Conservation (phyloP, 225 moss, liverwort and hornwort genomes). For the Marchantia polymorpha region DNA sequence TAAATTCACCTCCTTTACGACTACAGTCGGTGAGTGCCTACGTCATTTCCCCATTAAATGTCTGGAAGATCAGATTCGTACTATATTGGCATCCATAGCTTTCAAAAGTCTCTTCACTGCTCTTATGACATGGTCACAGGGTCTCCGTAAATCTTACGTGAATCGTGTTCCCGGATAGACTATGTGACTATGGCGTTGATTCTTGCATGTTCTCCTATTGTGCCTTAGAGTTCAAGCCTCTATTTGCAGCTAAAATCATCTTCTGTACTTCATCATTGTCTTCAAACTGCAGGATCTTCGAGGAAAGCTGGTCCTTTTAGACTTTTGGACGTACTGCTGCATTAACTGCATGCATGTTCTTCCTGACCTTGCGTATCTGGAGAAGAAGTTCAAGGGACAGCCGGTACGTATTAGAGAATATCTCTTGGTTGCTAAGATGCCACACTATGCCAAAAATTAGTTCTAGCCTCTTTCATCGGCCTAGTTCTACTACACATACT, state of each 20-base stretch:
- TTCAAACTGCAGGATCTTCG: conserved; percentile 63
- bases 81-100: too few species aligned
- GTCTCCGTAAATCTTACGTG: too few species aligned
- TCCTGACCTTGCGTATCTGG: conserved; percentile 80
- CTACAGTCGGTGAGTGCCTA: conserved; percentile 56
- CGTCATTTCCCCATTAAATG: neutral
- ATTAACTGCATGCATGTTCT: conserved; percentile 99
- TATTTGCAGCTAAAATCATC: too few species aligned
- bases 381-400: conserved; percentile 63
- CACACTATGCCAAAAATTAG: neutral
- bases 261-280: neutral
- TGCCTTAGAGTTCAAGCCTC: too few species aligned
- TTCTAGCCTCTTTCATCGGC: neutral
- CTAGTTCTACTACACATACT: neutral
- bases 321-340: conserved; percentile 99
- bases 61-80: neutral
- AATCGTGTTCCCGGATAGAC: too few species aligned
- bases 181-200: too few species aligned
- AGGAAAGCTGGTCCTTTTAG: conserved; percentile 85
- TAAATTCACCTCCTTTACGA: conserved; percentile 76
- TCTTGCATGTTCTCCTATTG: too few species aligned
- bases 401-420: conserved; percentile 42
- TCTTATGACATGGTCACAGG: too few species aligned
- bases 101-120: neutral
- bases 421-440: neutral